Percentiles rank a stretch among this genome's conserved stretches.
phyloP scores from a whole-genome alignment of 352 stramenopile genomes.

The Phytophthora sp. region DNA sequence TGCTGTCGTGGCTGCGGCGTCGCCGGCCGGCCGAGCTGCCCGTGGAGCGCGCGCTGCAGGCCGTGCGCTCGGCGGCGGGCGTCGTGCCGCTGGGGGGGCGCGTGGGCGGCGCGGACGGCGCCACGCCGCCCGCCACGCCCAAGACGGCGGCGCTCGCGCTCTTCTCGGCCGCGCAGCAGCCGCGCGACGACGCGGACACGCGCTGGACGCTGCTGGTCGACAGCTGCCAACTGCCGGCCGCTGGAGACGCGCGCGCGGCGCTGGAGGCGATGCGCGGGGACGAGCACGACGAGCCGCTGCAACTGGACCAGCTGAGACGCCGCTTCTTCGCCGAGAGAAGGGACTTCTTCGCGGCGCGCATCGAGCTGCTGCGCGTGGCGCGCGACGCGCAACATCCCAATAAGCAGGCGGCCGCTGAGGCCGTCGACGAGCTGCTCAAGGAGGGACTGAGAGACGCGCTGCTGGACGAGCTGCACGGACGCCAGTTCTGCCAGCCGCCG shows the following conservation, averaged over 20 bases:
- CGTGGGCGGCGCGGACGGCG: constrained; percentile 16
- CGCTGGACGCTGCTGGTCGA: constrained; percentile 39
- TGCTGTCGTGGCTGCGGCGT: constrained; percentile 47
- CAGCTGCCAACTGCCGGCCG: constrained; percentile 40
- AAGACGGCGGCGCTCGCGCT: constrained; percentile 9
- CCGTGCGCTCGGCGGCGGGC: constrained; percentile 54
- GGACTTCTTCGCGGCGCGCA: constrained; percentile 58
- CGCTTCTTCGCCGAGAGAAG: constrained; percentile 50
- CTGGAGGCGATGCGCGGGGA: constrained; percentile 24
- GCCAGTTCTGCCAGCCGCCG: constrained; percentile 41
- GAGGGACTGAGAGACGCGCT: constrained; percentile 66
- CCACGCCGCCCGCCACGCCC: constrained; percentile 27
- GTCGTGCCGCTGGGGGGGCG: constrained; percentile 58
- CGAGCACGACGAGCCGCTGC: constrained; percentile 16
- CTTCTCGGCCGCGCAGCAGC: constrained; percentile 6
- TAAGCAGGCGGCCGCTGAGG: constrained; percentile 39
- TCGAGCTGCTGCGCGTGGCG: constrained; percentile 57
- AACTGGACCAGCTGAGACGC: constrained; percentile 29
- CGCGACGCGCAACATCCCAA: constrained; percentile 43
- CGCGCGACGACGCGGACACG: background rate
- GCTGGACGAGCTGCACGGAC: constrained; percentile 58
- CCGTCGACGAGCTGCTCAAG: constrained; percentile 51
- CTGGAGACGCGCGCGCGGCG: constrained; percentile 19
- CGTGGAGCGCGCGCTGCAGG: constrained; percentile 34
- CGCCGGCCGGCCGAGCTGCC: constrained; percentile 36